phyloP scores from a whole-genome alignment of 1,284 basidiomycete species.

The Irpex sp. region DNA sequence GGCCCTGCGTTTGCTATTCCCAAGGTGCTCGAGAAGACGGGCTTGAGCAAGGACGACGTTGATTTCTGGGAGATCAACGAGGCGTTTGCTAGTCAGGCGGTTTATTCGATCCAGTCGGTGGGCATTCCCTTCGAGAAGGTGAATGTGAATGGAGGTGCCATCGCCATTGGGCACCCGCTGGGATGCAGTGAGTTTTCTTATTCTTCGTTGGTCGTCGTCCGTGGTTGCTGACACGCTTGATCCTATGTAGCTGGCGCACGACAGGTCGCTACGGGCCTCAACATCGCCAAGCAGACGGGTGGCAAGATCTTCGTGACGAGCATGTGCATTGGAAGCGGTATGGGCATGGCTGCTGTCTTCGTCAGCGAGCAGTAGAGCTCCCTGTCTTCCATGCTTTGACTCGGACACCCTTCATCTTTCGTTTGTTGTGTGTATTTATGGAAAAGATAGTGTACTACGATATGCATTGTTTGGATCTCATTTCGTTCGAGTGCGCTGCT shows the following conservation, averaged over 20 bases:
- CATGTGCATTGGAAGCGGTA: conserved; percentile 95
- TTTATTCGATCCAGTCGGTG: conserved; percentile 77
- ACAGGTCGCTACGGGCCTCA: conserved; percentile 84
- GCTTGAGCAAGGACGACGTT: conserved; percentile 73
- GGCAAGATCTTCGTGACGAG: conserved; percentile 82
- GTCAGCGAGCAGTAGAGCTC: conserved; percentile 70
- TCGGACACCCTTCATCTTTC: too few species aligned
- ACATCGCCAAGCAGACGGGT: conserved; percentile 76
- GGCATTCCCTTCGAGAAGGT: conserved; percentile 79
- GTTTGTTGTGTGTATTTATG: too few species aligned
- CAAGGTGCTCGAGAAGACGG: conserved; percentile 68
- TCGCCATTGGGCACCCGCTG: conserved; percentile 85
- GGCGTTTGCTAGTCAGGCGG: conserved; percentile 87
- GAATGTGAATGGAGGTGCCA: conserved; percentile 87
- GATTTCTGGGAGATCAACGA: conserved; percentile 97
- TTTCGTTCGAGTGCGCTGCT: too few species aligned
- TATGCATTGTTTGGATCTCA: too few species aligned
- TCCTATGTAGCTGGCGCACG: conserved; percentile 71
- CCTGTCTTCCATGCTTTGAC: too few species aligned
- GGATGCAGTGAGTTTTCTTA: conserved; percentile 80
- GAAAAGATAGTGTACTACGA: too few species aligned
- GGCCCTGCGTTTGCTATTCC: conserved; percentile 93
- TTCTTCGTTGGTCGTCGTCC: too few species aligned
- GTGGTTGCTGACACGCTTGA: too few species aligned
- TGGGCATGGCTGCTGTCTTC: conserved; percentile 85